Evolutionary conservation across 2,329 filamentous ascomycete genomes (phyloP).

Genomic region (Ramularia endophylla): DNA sequence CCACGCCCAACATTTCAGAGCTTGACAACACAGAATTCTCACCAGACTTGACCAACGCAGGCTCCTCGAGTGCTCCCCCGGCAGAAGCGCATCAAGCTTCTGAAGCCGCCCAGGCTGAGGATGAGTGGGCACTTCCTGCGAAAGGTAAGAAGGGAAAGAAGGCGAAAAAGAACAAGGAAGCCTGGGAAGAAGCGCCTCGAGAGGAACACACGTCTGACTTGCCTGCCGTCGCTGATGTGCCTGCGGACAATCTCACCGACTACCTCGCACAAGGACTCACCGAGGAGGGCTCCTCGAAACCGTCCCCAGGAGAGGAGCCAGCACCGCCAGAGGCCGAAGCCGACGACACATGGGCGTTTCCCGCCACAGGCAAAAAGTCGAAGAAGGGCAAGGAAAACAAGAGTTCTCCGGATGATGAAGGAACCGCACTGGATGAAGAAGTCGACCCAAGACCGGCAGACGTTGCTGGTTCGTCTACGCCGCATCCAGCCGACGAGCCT

Average conservation of each 20-base stretch:
- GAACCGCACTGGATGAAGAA: background rate
- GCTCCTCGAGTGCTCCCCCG: too few species aligned
- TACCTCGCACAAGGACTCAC: too few species aligned
- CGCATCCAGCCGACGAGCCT: too few species aligned
- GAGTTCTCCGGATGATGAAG: background rate
- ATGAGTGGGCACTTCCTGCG: slow-evolving; percentile 12
- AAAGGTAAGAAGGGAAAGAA: slow-evolving; percentile 24
- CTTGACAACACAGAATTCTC: too few species aligned
- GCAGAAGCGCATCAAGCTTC: too few species aligned
- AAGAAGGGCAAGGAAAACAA: slow-evolving; percentile 11
- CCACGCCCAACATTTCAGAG: too few species aligned
- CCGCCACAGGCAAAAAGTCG: slow-evolving; percentile 22
- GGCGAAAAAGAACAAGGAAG: slow-evolving; percentile 18
- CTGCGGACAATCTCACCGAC: too few species aligned
- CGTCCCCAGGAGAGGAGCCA: too few species aligned
- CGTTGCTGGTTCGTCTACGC: too few species aligned
- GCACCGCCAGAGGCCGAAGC: background rate
- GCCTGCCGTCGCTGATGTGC: too few species aligned
- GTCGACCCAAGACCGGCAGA: background rate
- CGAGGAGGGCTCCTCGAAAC: too few species aligned
- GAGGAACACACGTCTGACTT: too few species aligned
- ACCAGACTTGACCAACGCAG: background rate
- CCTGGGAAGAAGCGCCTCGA: slow-evolving; percentile 7
- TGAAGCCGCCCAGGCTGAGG: slow-evolving; percentile 9
- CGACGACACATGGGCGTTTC: slow-evolving; percentile 4